Evolutionary conservation across 208 protist species (phyloP).

Genomic region (Leishmania tropica): DNA sequence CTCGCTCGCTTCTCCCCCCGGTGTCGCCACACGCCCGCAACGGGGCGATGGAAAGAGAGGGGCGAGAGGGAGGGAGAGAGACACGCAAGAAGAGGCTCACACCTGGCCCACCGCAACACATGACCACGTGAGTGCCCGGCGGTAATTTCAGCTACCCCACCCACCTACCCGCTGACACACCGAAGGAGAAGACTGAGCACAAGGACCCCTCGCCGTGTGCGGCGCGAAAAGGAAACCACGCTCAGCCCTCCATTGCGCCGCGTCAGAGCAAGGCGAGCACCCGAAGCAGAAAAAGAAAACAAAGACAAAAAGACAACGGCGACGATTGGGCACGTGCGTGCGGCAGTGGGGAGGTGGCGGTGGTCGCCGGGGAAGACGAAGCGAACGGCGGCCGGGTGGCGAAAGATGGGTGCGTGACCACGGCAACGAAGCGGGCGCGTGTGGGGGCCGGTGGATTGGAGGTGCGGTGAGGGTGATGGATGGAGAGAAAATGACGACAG

Average conservation of each 20-base stretch:
- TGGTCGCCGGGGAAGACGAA: background rate
- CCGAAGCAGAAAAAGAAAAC: too few species aligned
- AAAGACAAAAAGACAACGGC: background rate
- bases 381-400: background rate
- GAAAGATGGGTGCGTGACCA: background rate
- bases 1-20: background rate
- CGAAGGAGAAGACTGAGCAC: background rate
- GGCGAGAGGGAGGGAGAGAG: background rate
- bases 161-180: background rate
- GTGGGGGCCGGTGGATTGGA: background rate
- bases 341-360: background rate
- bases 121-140: background rate
- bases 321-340: background rate
- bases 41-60: background rate
- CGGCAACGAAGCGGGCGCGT: background rate
- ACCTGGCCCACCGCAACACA: background rate
- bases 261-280: background rate
- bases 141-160: background rate
- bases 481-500: background rate
- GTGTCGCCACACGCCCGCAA: background rate
- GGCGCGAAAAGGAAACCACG: background rate
- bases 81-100: background rate
- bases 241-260: background rate
- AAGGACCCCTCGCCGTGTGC: background rate
- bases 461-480: background rate